Conservation (phyloP, 1,139 yeast species). For the Schwanniomyces etchellsii region DNA sequence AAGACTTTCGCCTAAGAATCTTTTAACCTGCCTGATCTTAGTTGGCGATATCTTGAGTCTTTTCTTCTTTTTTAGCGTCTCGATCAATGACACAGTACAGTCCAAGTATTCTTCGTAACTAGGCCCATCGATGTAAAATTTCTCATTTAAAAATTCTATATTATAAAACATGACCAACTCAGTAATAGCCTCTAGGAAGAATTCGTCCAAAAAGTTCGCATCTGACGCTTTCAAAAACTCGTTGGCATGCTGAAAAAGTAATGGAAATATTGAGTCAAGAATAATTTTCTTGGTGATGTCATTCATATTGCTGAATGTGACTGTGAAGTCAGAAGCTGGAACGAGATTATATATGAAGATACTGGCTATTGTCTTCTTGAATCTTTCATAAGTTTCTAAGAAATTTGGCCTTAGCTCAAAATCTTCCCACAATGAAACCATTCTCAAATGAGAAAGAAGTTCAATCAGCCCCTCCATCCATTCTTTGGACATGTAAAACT, state of each 20-base stretch:
- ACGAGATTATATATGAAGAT: slow-evolving; percentile 27
- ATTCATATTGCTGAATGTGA: slow-evolving; percentile 14
- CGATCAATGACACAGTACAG: neutral
- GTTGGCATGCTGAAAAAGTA: slow-evolving; percentile 30
- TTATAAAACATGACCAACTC: neutral
- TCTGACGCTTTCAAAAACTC: slow-evolving; percentile 26
- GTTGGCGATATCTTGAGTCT: neutral
- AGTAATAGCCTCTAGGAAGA: neutral
- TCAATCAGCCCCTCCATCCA: slow-evolving; percentile 40
- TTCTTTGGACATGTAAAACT: slow-evolving; percentile 22
- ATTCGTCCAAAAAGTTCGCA: neutral
- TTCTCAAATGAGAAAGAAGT: slow-evolving; percentile 28
- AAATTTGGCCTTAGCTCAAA: slow-evolving; percentile 17
- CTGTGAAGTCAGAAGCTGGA: slow-evolving; percentile 16
- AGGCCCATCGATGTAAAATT: neutral
- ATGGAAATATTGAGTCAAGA: slow-evolving; percentile 32
- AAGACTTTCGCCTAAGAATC: neutral
- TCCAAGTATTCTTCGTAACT: neutral
- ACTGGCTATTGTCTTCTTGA: slow-evolving; percentile 20
- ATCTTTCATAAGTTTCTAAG: slow-evolving; percentile 16
- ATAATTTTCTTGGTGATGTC: slow-evolving; percentile 25
- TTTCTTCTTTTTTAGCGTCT: neutral
- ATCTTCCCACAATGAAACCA: slow-evolving; percentile 22
- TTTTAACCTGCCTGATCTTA: neutral
- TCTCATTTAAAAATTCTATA: neutral